phyloP scores from a whole-genome alignment of 225 moss, liverwort and hornwort species.

The Ulota crispa region DNA sequence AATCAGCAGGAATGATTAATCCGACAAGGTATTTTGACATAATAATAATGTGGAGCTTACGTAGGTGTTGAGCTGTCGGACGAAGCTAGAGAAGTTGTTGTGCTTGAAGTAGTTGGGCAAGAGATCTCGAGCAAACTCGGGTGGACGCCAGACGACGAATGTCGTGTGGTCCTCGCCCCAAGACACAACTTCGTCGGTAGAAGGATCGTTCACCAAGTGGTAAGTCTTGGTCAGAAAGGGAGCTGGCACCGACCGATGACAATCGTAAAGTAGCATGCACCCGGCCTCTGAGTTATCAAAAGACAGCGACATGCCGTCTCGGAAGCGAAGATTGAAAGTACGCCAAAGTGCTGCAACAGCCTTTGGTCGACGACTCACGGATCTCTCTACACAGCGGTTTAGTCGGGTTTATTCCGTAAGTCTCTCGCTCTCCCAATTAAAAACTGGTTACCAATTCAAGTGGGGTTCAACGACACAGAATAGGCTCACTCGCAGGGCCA shows the following conservation, averaged over 20 bases:
- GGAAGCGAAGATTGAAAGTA: neutral
- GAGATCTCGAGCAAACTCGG: conserved; percentile 61
- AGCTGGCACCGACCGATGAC: conserved; percentile 60
- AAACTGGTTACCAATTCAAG: neutral
- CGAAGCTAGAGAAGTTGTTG: conserved; percentile 73
- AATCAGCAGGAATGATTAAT: neutral
- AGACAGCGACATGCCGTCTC: conserved; percentile 58
- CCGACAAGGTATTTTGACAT: neutral
- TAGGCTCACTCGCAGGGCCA: neutral
- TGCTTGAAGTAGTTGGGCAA: conserved; percentile 74
- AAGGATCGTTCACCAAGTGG: conserved; percentile 55
- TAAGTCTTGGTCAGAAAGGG: conserved; percentile 65
- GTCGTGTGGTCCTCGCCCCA: conserved; percentile 58
- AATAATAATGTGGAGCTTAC: conserved; percentile 41
- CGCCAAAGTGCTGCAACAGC: neutral
- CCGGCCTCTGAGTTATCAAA: conserved; percentile 62
- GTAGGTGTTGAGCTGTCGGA: conserved; percentile 68
- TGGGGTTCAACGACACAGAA: neutral
- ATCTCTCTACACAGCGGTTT: neutral
- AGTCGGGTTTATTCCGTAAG: neutral
- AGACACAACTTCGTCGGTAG: conserved; percentile 57
- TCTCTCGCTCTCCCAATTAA: neutral
- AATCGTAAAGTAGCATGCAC: conserved; percentile 57
- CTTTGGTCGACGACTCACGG: neutral
- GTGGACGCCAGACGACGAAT: conserved; percentile 66